Base-by-base conservation (phyloP, 139 green algal genomes). In the Chlorella sp. region DNA sequence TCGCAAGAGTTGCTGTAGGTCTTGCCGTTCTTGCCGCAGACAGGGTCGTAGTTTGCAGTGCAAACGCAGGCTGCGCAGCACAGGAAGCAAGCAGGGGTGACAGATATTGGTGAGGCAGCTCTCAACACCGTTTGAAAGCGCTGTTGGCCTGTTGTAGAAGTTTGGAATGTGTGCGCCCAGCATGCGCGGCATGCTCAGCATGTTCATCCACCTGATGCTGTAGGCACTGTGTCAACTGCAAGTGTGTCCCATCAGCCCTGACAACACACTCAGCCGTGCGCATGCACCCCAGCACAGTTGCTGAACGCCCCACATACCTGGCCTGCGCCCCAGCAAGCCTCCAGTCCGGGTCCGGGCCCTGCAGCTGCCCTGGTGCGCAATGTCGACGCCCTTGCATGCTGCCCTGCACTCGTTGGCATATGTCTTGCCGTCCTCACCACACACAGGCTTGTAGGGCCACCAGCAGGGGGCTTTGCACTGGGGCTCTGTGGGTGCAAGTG, bases 21-120 rank as follows among this genome's bases (percentile, higher is more conserved):
- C 32, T 80, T 75, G n/a, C 74, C 62, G 30, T 83, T 36, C 26
- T 49, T 35, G 31, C 74, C 81, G 66, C 77, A 83, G 17, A 84
- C 77, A 2, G 78, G 82, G 1, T 79, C 60, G 31, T 81, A 82
- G 4, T 74, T 17, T 4, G 31, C 35, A 2, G 75, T n/a, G 65
- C 82, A 87, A 6, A 77, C 36, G 31, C 69, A 74, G 51, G 2
- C n/a, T n/a, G n/a, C n/a, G n/a, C n/a, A n/a, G n/a, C n/a, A n/a
- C n/a, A n/a, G n/a, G n/a, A n/a, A n/a, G n/a, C n/a, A n/a, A n/a
- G n/a, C n/a, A n/a, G n/a, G n/a, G n/a, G n/a, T n/a, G n/a, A n/a
- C n/a, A n/a, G n/a, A n/a, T n/a, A n/a, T n/a, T n/a, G n/a, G n/a
- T n/a, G n/a, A n/a, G n/a, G 1, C n/a, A 36, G 10, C 42, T 55